Conservation (phyloP, 768 basidiomycete species). For the Terana coerulea region DNA sequence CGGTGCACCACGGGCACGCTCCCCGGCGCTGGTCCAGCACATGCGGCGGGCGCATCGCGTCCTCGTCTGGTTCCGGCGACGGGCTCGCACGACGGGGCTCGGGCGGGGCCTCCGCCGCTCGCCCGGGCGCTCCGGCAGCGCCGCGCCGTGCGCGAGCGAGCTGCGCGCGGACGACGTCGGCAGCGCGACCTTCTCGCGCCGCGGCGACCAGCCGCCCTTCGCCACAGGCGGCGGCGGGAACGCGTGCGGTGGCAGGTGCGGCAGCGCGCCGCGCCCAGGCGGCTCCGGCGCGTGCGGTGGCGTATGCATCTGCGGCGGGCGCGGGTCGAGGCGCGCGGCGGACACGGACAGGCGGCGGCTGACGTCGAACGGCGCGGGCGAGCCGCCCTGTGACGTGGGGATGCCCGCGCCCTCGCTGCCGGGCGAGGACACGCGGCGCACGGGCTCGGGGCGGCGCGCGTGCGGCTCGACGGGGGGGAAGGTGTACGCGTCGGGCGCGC, state of each 20-base stretch:
- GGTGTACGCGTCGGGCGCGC: conserved; percentile 17
- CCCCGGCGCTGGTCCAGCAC: conserved; percentile 4
- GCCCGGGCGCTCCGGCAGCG: conserved; percentile 12
- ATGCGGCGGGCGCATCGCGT: conserved; percentile 3
- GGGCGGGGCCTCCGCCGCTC: conserved; percentile 6
- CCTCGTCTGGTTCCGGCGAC: conserved; percentile 10
- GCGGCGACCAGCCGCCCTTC: conserved; percentile 13
- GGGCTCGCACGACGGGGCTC: too few species aligned
- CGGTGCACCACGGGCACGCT: conserved; percentile 7
- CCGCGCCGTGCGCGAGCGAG: conserved; percentile 8
- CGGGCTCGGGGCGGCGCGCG: conserved; percentile 17
- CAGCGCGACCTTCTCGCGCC: conserved; percentile 4
- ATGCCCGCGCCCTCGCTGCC: conserved; percentile 36
- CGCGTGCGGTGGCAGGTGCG: too few species aligned
- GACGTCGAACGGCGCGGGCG: conserved; percentile 48
- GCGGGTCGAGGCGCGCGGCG: conserved; percentile 46
- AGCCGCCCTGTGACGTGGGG: conserved; percentile 37
- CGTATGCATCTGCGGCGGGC: too few species aligned
- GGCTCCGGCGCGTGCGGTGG: conserved; percentile 8
- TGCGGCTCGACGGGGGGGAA: conserved; percentile 19
- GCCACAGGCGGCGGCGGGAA: conserved; percentile 11
- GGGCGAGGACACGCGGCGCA: conserved; percentile 28
- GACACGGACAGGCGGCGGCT: conserved; percentile 46
- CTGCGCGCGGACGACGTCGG: conserved; percentile 11
- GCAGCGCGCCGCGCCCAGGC: background rate